Evolutionary conservation across 192 early-diverging fungal genomes (phyloP).

Genomic region (Podila clonocystis): DNA sequence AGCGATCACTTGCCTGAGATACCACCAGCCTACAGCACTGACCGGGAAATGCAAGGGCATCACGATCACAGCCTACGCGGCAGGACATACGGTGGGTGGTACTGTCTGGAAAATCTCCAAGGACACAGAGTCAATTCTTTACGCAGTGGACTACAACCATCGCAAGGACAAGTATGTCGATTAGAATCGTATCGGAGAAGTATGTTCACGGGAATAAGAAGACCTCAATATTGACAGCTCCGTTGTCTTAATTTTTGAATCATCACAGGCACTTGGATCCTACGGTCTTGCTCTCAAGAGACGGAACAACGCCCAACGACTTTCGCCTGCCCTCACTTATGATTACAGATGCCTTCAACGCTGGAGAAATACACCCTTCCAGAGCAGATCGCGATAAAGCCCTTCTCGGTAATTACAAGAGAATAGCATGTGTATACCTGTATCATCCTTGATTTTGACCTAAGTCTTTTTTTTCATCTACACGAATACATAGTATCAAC

Average conservation of each 20-base stretch:
- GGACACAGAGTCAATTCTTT: constrained; percentile 92
- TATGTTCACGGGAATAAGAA: not conserved
- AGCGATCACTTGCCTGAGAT: constrained; percentile 80
- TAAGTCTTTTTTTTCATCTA: not conserved
- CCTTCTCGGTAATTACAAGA: constrained; percentile 77
- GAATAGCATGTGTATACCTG: too few species aligned
- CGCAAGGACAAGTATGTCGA: constrained; percentile 81
- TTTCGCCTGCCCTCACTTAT: constrained; percentile 87
- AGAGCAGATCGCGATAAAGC: constrained; percentile 79
- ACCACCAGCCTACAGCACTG: constrained; percentile 85
- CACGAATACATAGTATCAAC: constrained; percentile 62
- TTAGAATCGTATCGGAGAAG: not conserved
- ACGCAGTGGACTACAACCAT: constrained; percentile 97
- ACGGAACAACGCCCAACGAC: constrained; percentile 70
- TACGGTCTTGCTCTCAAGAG: constrained; percentile 66
- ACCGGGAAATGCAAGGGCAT: constrained; percentile 84
- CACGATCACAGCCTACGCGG: constrained; percentile 88
- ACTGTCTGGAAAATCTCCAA: constrained; percentile 98
- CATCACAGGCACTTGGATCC: constrained; percentile 84
- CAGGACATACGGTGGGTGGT: constrained; percentile 96
- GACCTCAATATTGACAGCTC: not conserved
- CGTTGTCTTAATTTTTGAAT: not conserved
- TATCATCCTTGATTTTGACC: not conserved
- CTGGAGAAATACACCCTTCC: constrained; percentile 69
- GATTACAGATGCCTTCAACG: constrained; percentile 92